Conservation (phyloP, 371 early-diverging fungal genomes). For the Lichtheimia corymbifera region DNA sequence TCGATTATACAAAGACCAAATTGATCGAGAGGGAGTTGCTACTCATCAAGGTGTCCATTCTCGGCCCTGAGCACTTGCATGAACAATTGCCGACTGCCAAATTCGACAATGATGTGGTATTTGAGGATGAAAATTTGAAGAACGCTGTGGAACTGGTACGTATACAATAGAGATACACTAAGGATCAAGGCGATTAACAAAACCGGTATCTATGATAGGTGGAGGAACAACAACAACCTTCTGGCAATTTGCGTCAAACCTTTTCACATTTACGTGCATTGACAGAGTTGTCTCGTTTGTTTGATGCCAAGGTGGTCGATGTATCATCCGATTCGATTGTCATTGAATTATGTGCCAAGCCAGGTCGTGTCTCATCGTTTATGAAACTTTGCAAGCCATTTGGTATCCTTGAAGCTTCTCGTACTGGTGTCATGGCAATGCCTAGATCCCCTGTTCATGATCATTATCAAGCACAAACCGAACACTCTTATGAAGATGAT, state of each 20-base stretch:
- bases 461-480: slow-evolving; percentile 60
- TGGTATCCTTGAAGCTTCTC: slow-evolving; percentile 92
- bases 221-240: not conserved
- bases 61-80: slow-evolving; percentile 74
- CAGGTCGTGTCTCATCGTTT: slow-evolving; percentile 86
- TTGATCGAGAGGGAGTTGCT: slow-evolving; percentile 92
- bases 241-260: slow-evolving; percentile 52
- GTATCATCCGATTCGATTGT: slow-evolving; percentile 81
- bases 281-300: slow-evolving; percentile 80
- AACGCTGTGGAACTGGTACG: too few species aligned
- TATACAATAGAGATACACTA: too few species aligned
- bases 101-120: slow-evolving; percentile 34
- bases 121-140: slow-evolving; percentile 48
- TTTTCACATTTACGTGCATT: slow-evolving; percentile 83
- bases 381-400: slow-evolving; percentile 90
- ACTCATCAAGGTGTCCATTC: slow-evolving; percentile 90
- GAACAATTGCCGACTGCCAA: slow-evolving; percentile 41
- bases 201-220: too few species aligned
- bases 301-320: slow-evolving; percentile 88
- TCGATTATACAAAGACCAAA: slow-evolving; percentile 88
- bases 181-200: too few species aligned
- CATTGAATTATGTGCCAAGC: slow-evolving; percentile 89
- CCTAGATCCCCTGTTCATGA: slow-evolving; percentile 83
- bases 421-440: slow-evolving; percentile 93
- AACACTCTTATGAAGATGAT: slow-evolving; percentile 53